Evolutionary conservation across 257 asterid species (phyloP).

Genomic region (Leonotis leonurus): DNA sequence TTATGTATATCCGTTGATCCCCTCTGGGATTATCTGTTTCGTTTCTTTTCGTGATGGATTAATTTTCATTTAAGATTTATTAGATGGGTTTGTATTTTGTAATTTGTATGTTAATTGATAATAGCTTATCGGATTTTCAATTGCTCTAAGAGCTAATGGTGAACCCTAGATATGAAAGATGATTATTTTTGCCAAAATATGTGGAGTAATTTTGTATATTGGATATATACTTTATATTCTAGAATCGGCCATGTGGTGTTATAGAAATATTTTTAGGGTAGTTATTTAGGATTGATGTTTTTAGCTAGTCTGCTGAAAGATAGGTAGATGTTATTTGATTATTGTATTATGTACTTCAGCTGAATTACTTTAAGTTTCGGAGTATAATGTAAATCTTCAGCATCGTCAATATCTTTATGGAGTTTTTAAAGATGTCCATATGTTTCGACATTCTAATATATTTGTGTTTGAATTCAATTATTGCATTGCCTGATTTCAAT

Average conservation of each 20-base stretch:
- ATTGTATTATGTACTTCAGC: background rate
- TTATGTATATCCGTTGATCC: background rate
- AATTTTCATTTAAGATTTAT: background rate
- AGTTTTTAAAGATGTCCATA: background rate
- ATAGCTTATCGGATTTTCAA: background rate
- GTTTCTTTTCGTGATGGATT: slow-evolving; percentile 5
- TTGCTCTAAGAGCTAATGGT: background rate
- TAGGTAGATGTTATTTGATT: background rate
- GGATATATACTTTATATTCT: background rate
- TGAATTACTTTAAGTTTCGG: background rate
- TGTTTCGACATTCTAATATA: background rate
- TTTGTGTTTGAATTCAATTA: background rate
- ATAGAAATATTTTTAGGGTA: background rate
- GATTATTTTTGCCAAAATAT: background rate
- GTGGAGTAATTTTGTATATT: background rate
- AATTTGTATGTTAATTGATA: no score
- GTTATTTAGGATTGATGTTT: background rate
- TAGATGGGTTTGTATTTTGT: background rate
- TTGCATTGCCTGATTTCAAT: background rate
- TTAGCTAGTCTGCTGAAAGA: background rate
- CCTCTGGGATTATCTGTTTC: background rate
- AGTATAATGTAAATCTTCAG: background rate
- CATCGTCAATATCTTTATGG: background rate
- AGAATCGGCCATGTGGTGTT: background rate
- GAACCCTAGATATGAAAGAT: background rate